Percentiles rank a stretch among this genome's conserved stretches.
phyloP scores from a whole-genome alignment of 2,329 filamentous ascomycete species.

The Triangularia verruculosa region DNA sequence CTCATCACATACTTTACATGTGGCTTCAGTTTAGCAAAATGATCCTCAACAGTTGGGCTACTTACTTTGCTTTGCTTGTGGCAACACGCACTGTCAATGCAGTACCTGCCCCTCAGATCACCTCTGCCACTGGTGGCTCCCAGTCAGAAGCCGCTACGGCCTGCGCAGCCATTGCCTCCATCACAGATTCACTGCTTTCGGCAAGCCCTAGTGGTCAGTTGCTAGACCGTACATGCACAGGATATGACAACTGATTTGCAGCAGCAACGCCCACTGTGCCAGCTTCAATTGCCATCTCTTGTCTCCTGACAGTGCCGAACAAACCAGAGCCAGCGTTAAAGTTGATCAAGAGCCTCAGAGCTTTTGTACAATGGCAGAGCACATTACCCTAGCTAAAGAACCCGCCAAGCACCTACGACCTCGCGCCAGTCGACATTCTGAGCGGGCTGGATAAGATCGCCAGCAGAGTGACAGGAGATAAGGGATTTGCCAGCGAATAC shows the following conservation, averaged over 20 bases:
- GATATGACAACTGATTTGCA: not conserved
- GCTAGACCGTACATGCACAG: not conserved
- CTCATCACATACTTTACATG: not conserved
- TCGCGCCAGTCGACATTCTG: constrained; percentile 48
- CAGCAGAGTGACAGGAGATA: constrained; percentile 7
- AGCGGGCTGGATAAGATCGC: constrained; percentile 45
- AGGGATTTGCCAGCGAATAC: constrained; percentile 48
- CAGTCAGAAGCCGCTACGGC: not conserved
- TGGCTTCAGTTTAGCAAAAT: not conserved
- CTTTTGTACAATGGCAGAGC: constrained; percentile 48
- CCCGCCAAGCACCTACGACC: constrained; percentile 50
- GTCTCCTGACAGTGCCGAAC: constrained; percentile 40
- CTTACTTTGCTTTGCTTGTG: not conserved
- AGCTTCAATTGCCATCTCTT: constrained; percentile 37
- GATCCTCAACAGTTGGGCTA: not conserved
- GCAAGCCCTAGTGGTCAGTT: not conserved
- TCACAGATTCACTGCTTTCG: not conserved
- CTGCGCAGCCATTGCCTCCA: not conserved
- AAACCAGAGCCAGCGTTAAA: constrained; percentile 34
- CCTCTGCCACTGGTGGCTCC: not conserved
- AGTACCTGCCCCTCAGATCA: not conserved
- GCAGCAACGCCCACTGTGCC: constrained; percentile 34
- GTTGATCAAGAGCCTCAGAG: constrained; percentile 38
- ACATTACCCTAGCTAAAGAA: constrained; percentile 47
- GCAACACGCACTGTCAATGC: not conserved